phyloP scores from a whole-genome alignment of 2,329 filamentous ascomycete species.

The Trichothecium sympodiale region DNA sequence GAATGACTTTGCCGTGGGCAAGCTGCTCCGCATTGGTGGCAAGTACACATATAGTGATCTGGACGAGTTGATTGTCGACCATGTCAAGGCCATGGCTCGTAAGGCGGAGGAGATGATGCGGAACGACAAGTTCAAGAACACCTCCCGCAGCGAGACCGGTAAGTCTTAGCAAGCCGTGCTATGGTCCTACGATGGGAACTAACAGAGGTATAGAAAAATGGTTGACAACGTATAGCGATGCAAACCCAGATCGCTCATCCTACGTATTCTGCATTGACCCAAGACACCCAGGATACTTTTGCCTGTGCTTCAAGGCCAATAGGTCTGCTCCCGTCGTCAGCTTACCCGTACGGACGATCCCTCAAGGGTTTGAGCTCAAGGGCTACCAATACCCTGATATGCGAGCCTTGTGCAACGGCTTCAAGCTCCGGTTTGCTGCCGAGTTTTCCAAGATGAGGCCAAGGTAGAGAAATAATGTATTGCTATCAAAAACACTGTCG shows the following conservation, averaged over 20 bases:
- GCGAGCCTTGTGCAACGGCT: slow-evolving; percentile 90
- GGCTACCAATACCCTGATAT: slow-evolving; percentile 89
- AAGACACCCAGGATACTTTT: slow-evolving; percentile 89
- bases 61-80: slow-evolving; percentile 92
- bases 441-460: slow-evolving; percentile 51
- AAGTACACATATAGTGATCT: slow-evolving; percentile 92
- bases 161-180: slow-evolving; percentile 27
- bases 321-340: slow-evolving; percentile 59
- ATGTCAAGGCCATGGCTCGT: slow-evolving; percentile 93
- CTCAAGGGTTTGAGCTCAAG: slow-evolving; percentile 85
- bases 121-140: slow-evolving; percentile 85
- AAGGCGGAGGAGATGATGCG: slow-evolving; percentile 96
- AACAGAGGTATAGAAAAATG: slow-evolving; percentile 61
- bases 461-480: slow-evolving; percentile 12
- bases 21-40: slow-evolving; percentile 71
- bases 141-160: slow-evolving; percentile 75
- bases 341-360: slow-evolving; percentile 83
- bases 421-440: slow-evolving; percentile 69
- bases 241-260: slow-evolving; percentile 85
- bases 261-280: slow-evolving; percentile 94
- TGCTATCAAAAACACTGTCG: not conserved
- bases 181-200: slow-evolving; percentile 9
- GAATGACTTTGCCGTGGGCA: slow-evolving; percentile 89
- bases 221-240: slow-evolving; percentile 90
- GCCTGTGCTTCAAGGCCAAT: slow-evolving; percentile 91